Evolutionary conservation across 2,329 filamentous ascomycete species (phyloP), one percentile per base, ranked within the genome.

Genomic region (Botrytis byssoidea): DNA sequence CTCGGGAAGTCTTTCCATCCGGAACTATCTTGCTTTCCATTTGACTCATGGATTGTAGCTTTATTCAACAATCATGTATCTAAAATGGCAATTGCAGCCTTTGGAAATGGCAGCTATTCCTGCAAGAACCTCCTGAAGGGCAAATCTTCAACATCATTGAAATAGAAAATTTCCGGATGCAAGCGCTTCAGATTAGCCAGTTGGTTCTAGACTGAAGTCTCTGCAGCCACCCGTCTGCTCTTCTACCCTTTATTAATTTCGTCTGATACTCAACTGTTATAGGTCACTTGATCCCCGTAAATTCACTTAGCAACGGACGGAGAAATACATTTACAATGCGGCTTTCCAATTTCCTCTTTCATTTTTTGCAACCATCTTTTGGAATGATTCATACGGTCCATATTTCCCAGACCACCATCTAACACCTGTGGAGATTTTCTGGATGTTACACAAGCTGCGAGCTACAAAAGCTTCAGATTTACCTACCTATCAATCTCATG

Each of bases 371-470:
- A 25, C 12, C 12, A 51, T n/a, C 25, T n/a, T n/a, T 16, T 4
- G 0, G 12, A 51, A n/a, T 3, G 10, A 51, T 25, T 6, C 22
- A 25, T 20, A 48, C 22, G 10, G 22, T 1, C 48, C 48, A 51
- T 6, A 14, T n/a, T 25, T 4, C 4, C 22, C 48, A n/a, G 48
- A n/a, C 48, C 4, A n/a, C 12, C 25, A 14, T n/a, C 48, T 8
- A 51, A n/a, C 25, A n/a, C n/a, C 48, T 6, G 10, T 7, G 25
- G 4, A 0, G 3, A n/a, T 7, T 51, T 14, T 14, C 1, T 3
- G 2, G 10, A 51, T 51, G 12, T 14, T 16, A 14, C 48, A n/a
- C 22, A 51, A n/a, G 10, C 48, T n/a, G 48, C 48, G 22, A 51
- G 48, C 22, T n/a, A n/a, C 48, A n/a, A 51, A 16, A 51, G 25